Evolutionary conservation across 2,329 filamentous ascomycete species (phyloP), one percentile per base, ranked within the genome.

Genomic region (Elsinoe fawcettii): DNA sequence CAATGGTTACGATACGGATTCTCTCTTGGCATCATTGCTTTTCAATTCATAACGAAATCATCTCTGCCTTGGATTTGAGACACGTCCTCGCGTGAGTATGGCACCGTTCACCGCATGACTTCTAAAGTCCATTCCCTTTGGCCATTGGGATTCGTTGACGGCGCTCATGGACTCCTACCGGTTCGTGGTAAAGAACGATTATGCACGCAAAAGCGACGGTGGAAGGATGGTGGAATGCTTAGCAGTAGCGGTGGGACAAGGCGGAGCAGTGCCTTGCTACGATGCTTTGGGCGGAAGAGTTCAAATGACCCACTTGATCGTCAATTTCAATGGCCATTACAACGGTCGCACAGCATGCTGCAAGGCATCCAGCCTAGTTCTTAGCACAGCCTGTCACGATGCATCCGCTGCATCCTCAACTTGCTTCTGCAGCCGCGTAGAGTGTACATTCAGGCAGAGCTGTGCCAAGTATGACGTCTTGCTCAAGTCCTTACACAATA

Each of bases 391-490:
- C 23, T 46, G 20, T 46, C 23, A 14, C 14, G 6, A 12, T 46
- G 20, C 41, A 25, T 25, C 41, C 11, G 5, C 41, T 25, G 22
- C 20, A 46, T 12, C n/a, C 41, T 30, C 23, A 14, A 12, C 23
- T 14, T 46, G 22, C 18, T 46, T 46, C 41, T 25, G 41, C 18
- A 18, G 11, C 23, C 14, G 20, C 22, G 22, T 23, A 49, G 25
- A 51, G 46, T 51, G 46, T 51, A 25, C 12, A 32, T 36, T 51
- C 23, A 51, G 46, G 46, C 46, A 36, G 7, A 18, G 25, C 14
- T 51, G 12, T n/a, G 25, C 46, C 46, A 51, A 51, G 46, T 16
- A 53, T 53, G 49, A 53, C 49, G 49, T 53, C 30, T n/a, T 30
- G 11, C 14, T 2, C 16, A 14, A 37, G 49, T 53, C 32, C 20